phyloP scores from a whole-genome alignment of 2,329 filamentous ascomycete genomes.

The Elsinoe necatrix region DNA sequence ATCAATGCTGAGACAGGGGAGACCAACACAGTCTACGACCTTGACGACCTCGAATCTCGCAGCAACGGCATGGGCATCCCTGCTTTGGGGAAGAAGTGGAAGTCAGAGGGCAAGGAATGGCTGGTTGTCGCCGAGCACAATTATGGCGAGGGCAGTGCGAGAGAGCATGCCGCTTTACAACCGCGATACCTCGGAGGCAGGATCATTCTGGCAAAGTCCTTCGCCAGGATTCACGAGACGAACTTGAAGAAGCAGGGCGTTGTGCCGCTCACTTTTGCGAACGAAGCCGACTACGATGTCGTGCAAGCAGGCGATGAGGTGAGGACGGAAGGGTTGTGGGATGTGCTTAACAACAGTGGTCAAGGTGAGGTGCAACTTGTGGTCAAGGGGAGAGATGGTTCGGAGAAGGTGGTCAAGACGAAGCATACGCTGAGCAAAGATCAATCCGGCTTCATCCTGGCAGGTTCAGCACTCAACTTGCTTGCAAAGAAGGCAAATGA shows the following conservation, averaged over 20 bases:
- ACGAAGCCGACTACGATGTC: constrained; percentile 79
- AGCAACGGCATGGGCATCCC: constrained; percentile 56
- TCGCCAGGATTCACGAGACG: constrained; percentile 89
- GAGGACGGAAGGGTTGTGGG: constrained; percentile 70
- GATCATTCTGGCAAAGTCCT: constrained; percentile 76
- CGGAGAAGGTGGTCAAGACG: constrained; percentile 63
- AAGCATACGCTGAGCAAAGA: constrained; percentile 83
- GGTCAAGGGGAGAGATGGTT: constrained; percentile 45
- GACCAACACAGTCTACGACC: constrained; percentile 85
- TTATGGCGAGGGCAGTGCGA: constrained; percentile 83
- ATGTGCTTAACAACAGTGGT: constrained; percentile 71
- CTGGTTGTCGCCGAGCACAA: constrained; percentile 96
- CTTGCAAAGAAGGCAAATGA: constrained; percentile 54
- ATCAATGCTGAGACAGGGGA: constrained; percentile 86
- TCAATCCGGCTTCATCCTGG: constrained; percentile 85
- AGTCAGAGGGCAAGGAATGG: constrained; percentile 66
- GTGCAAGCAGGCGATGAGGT: constrained; percentile 80
- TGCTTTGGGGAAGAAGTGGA: constrained; percentile 78
- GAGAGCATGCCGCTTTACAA: constrained; percentile 84
- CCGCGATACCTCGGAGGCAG: constrained; percentile 82
- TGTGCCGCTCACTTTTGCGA: constrained; percentile 81
- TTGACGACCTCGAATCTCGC: constrained; percentile 57
- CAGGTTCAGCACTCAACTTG: constrained; percentile 87
- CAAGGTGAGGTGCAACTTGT: constrained; percentile 64
- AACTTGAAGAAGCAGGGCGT: constrained; percentile 97